Base-by-base conservation (phyloP, 305 asterid species). In the Plantago coronopus region DNA sequence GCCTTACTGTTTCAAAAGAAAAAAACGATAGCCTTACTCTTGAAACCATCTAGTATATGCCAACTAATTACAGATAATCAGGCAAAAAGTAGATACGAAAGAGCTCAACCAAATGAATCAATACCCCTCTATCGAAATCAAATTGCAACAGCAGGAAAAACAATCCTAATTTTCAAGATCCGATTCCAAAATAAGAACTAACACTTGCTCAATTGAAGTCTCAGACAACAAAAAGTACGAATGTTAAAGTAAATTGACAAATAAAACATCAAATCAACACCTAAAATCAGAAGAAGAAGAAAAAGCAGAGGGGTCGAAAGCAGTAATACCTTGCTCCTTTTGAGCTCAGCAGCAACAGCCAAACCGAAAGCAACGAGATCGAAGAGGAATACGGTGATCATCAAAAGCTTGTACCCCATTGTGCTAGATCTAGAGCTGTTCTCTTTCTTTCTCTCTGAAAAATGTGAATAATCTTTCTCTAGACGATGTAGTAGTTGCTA, bases 271-370 rank as follows among this genome's bases (percentile, higher is more conserved):
- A 49, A 49, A 27, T 10, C n/a, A n/a, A 20, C 9, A 12, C 34
- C 34, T 5, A 3, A 7, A 34, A 7, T 6, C 11, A 34, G 12
- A 4, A 6, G 40, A 34, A 34, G 7, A 7, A 34, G 40, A 34
- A 34, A 12, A 0, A 34, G 12, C 11, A 11, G 23, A 48, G n/a
- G 16, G n/a, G 13, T 19, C 11, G 23, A 48, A 15, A 2, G 15
- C 12, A 15, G 47, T 66, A 82, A 78, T 49, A 85, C 96, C 40
- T 74, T 76, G 78, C 96, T 90, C 66, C 97, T 77, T 64, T 96
- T 79, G 73, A 79, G 90, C 83, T 90, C 97, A 63, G 95, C 97
- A 66, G 95, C 96, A 67, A 90, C 81, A 9, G 96, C 97, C 73
- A 90, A 75, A 54, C 90, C 95, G 64, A 87, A 90, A 69, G 97